phyloP scores from a whole-genome alignment of 176 grass and related monocot species.

The Aegilops longissima region DNA sequence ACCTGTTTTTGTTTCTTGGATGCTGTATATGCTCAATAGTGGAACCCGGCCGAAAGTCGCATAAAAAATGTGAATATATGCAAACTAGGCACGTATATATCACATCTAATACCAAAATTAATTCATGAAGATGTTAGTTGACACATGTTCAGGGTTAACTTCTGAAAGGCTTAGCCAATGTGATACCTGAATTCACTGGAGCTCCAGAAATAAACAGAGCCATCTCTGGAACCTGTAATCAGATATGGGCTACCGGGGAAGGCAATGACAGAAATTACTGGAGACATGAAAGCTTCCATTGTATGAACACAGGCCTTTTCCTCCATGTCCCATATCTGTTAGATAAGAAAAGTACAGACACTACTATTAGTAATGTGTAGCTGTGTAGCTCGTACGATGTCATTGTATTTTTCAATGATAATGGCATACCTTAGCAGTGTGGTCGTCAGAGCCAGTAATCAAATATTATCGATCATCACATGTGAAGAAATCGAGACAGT shows the following conservation, averaged over 20 bases:
- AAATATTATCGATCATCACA: too few relatives aligned
- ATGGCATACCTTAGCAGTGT: too few relatives aligned
- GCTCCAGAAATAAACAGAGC: neutral
- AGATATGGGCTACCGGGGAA: neutral
- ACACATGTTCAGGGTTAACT: neutral
- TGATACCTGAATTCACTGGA: neutral
- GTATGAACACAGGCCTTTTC: neutral
- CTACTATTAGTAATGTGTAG: neutral
- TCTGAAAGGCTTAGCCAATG: neutral
- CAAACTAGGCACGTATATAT: neutral
- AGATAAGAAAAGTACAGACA: neutral
- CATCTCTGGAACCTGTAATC: neutral
- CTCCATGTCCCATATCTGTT: neutral
- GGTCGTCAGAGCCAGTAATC: too few relatives aligned
- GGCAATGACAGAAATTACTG: neutral
- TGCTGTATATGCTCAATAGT: neutral
- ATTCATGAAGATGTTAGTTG: neutral
- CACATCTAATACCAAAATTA: neutral
- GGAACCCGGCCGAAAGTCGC: too few relatives aligned
- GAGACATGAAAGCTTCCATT: neutral
- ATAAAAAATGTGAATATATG: neutral
- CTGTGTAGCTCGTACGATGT: neutral
- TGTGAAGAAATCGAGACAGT: too few relatives aligned
- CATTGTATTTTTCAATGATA: neutral
- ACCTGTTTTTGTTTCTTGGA: neutral